These are phyloP conservation scores for Pythium scleroteichum DNA, from an alignment of 352 stramenopile species.

Conservation along the genomic window DNA sequence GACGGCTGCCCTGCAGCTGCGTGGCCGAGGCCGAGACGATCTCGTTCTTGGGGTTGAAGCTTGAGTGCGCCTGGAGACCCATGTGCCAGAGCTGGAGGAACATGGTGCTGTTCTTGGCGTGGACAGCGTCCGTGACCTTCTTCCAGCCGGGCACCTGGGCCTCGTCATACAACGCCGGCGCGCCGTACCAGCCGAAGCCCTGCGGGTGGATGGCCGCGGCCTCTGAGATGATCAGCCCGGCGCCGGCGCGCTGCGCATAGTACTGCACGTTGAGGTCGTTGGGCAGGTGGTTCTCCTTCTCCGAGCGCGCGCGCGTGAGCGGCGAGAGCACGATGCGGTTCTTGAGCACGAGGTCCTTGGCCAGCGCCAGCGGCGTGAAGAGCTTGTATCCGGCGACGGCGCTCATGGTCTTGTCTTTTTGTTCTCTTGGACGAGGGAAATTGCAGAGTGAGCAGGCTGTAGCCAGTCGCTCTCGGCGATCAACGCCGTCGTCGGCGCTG, in stretches of 20 bases:
- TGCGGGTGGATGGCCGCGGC: not conserved
- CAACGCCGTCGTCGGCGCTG: too few species aligned
- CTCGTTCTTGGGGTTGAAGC: conserved; percentile 32
- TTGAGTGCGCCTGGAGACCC: conserved; percentile 47
- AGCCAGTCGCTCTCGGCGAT: too few species aligned
- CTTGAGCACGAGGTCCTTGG: conserved; percentile 20
- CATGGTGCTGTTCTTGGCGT: conserved; percentile 18
- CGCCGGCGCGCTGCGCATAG: conserved; percentile 26
- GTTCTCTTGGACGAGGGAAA: too few species aligned
- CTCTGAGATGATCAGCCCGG: conserved; percentile 11
- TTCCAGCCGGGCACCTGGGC: conserved; percentile 17
- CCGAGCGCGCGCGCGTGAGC: conserved; percentile 20
- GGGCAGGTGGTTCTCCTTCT: conserved; percentile 11
- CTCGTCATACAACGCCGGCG: conserved; percentile 27
- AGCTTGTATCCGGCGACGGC: conserved; percentile 7
- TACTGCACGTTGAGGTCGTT: conserved; percentile 26
- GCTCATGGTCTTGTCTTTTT: not conserved
- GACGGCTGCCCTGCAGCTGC: not conserved
- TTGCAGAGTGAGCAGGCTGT: too few species aligned
- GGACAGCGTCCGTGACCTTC: not conserved
- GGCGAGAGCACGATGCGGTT: conserved; percentile 35
- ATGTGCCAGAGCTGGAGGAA: conserved; percentile 73
- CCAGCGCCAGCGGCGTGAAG: conserved; percentile 18
- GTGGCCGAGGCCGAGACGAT: conserved; percentile 37
- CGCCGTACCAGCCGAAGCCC: conserved; percentile 10